Conservation (phyloP, 495 filamentous ascomycete genomes). For the Delitschia confertaspora region DNA sequence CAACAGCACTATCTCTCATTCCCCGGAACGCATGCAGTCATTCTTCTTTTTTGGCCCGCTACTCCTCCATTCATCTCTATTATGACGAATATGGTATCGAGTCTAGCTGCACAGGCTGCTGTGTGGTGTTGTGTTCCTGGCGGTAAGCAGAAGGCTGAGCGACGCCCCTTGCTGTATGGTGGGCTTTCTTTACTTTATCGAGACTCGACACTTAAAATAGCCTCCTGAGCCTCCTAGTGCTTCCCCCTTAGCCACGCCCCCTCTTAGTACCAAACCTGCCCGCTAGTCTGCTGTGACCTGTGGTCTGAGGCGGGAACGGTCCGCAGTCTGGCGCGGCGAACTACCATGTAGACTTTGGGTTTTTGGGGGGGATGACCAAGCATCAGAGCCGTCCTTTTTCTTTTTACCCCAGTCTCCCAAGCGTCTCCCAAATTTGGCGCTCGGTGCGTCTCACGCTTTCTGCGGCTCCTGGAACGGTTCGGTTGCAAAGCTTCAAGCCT, state of each 20-base stretch:
- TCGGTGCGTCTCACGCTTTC: constrained; percentile 7
- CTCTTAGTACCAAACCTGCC: constrained; percentile 16
- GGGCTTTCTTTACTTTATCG: too few species aligned
- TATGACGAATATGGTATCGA: too few species aligned
- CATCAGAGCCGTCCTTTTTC: constrained; percentile 1
- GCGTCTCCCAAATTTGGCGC: constrained; percentile 14
- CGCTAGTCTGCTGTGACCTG: constrained; percentile 3
- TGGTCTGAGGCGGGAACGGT: constrained; percentile 25
- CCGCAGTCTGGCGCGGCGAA: constrained; percentile 19
- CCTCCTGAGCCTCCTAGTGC: not conserved
- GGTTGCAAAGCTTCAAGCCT: constrained; percentile 22
- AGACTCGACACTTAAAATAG: too few species aligned
- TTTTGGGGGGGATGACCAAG: too few species aligned
- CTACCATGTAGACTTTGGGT: too few species aligned
- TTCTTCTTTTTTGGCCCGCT: too few species aligned
- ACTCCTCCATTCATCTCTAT: too few species aligned
- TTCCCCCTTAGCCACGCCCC: constrained; percentile 14
- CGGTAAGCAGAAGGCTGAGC: constrained; percentile 22
- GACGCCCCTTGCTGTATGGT: too few species aligned
- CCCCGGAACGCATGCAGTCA: not conserved
- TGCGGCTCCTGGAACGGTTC: constrained; percentile 27
- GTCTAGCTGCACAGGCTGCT: not conserved
- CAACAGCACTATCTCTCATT: not conserved
- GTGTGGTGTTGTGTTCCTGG: constrained; percentile 6
- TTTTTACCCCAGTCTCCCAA: too few species aligned